Conservation (phyloP, 306 rosid species). For the Vachellia collinsii region DNA sequence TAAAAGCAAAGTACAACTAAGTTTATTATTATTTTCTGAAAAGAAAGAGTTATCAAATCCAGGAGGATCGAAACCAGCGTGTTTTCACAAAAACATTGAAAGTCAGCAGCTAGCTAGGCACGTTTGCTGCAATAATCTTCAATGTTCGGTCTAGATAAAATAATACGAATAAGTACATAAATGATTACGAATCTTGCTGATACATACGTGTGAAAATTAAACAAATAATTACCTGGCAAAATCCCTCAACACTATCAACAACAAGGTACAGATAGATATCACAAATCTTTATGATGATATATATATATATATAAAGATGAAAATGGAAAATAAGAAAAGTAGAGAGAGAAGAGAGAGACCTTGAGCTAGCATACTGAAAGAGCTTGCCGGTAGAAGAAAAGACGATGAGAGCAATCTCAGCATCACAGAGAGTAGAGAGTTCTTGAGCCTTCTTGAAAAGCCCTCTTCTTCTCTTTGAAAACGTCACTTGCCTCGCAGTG, state of each 20-base stretch:
- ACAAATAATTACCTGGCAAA: neutral
- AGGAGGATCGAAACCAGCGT: constrained; percentile 2
- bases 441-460: constrained; percentile 55
- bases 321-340: neutral
- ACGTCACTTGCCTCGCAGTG: constrained; percentile 53
- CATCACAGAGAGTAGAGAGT: constrained; percentile 56
- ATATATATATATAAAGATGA: neutral
- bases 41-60: neutral
- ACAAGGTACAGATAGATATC: neutral
- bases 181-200: neutral
- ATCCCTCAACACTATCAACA: neutral
- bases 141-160: neutral
- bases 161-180: neutral
- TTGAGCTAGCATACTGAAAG: constrained; percentile 45
- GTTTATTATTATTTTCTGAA: neutral
- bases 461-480: constrained; percentile 55
- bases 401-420: constrained; percentile 48
- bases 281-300: neutral
- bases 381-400: constrained; percentile 51
- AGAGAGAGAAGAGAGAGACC: constrained; percentile 12
- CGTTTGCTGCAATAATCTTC: neutral
- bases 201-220: neutral
- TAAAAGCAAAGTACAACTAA: neutral
- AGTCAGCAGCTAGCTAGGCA: neutral
- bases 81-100: neutral